Conservation (phyloP, 1,284 basidiomycete genomes). For the Mycena citricolor region DNA sequence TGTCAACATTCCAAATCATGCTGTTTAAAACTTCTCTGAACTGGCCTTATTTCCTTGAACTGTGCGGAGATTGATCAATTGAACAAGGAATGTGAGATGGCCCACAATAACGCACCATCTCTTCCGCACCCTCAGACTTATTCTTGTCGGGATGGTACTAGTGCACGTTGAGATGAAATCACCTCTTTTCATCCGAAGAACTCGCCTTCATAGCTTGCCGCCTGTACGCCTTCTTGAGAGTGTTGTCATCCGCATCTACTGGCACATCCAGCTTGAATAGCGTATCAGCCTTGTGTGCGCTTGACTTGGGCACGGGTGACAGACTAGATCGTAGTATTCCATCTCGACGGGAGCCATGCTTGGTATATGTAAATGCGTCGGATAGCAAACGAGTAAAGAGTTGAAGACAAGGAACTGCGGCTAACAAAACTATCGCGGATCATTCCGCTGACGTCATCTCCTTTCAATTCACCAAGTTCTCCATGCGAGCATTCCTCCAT, state of each 20-base stretch:
- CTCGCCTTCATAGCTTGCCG: conserved; percentile 90
- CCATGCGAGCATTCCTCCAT: conserved; percentile 37
- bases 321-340: conserved; percentile 65
- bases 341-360: conserved; percentile 62
- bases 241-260: conserved; percentile 60
- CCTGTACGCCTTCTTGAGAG: conserved; percentile 94
- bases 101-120: conserved; percentile 41
- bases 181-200: background rate
- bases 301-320: conserved; percentile 22
- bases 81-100: background rate
- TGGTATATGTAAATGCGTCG: background rate
- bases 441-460: conserved; percentile 2
- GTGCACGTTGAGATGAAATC: conserved; percentile 2
- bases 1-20: background rate
- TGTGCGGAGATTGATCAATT: conserved; percentile 1
- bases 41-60: conserved; percentile 91
- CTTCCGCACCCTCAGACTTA: conserved; percentile 80
- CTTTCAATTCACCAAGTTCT: conserved; percentile 19
- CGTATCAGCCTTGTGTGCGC: conserved; percentile 1
- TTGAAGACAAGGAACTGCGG: background rate
- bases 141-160: conserved; percentile 97
- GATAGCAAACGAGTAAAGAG: background rate
- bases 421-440: background rate
- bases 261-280: conserved; percentile 42
- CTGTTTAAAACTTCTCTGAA: too few relatives aligned